phyloP scores from a whole-genome alignment of 805 yeast species.

The Starmerella potacharoeniae region DNA sequence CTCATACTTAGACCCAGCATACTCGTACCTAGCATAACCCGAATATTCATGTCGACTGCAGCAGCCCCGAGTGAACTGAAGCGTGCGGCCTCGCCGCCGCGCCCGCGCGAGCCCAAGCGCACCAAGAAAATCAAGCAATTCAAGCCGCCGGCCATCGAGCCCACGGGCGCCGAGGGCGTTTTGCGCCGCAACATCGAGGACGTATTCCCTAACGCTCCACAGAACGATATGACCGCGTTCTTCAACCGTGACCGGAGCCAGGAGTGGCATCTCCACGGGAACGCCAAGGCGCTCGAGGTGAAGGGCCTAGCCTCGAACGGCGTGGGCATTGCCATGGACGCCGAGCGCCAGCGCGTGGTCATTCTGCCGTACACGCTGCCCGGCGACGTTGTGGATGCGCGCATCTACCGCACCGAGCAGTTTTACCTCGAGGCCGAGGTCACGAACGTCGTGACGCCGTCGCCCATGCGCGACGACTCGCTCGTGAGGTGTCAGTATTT shows the following conservation, averaged over 20 bases:
- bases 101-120: constrained; percentile 4
- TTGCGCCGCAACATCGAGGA: constrained; percentile 57
- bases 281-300: constrained; percentile 47
- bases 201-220: constrained; percentile 33
- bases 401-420: constrained; percentile 69
- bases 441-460: constrained; percentile 37
- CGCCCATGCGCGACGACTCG: constrained; percentile 42
- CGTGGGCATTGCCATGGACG: constrained; percentile 67
- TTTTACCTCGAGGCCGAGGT: constrained; percentile 65
- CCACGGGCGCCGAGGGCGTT: constrained; percentile 73
- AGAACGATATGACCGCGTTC: constrained; percentile 53
- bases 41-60: neutral
- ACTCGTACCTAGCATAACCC: constrained; percentile 3
- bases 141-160: constrained; percentile 52
- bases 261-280: constrained; percentile 42
- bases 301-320: constrained; percentile 62
- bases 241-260: constrained; percentile 39
- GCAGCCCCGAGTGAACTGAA: neutral
- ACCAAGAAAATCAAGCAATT: constrained; percentile 33
- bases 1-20: constrained; percentile 4
- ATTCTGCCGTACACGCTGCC: constrained; percentile 80
- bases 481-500: constrained; percentile 71
- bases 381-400: constrained; percentile 64
- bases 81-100: constrained; percentile 3
- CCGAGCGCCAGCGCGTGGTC: constrained; percentile 48